phyloP scores from a whole-genome alignment of 2,329 filamentous ascomycete genomes.

The Fonsecaea erecta region DNA sequence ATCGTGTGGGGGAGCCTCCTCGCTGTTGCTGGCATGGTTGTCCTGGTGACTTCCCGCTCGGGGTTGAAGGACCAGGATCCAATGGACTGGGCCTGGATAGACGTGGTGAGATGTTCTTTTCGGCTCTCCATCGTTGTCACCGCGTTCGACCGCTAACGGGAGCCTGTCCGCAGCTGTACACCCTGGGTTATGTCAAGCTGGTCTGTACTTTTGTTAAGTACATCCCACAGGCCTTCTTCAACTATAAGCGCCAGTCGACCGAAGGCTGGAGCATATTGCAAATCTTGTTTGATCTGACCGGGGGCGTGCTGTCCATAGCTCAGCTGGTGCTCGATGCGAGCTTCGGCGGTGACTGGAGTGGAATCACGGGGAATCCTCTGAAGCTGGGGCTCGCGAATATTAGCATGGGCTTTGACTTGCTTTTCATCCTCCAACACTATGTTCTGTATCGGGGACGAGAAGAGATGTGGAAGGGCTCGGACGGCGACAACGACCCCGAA shows the following conservation, averaged over 20 bases:
- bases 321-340: conserved; percentile 87
- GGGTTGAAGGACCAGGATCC: conserved; percentile 53
- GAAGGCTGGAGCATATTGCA: conserved; percentile 84
- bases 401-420: conserved; percentile 79
- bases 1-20: conserved; percentile 71
- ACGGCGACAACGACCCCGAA: conserved; percentile 20
- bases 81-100: conserved; percentile 65
- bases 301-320: conserved; percentile 77
- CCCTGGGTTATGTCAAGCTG: conserved; percentile 86
- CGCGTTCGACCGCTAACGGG: conserved; percentile 41
- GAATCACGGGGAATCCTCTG: conserved; percentile 86
- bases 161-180: conserved; percentile 57
- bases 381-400: conserved; percentile 88
- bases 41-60: conserved; percentile 51
- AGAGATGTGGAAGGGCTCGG: conserved; percentile 25
- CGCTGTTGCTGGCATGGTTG: conserved; percentile 42
- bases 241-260: conserved; percentile 84
- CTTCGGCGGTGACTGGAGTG: conserved; percentile 84
- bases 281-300: conserved; percentile 81
- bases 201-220: conserved; percentile 90
- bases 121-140: neutral
- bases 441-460: conserved; percentile 64
- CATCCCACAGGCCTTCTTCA: conserved; percentile 80
- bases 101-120: conserved; percentile 56
- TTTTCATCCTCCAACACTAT: conserved; percentile 91